Conservation (phyloP, 2,329 filamentous ascomycete genomes). For the Ceratocystis eucalypticola region DNA sequence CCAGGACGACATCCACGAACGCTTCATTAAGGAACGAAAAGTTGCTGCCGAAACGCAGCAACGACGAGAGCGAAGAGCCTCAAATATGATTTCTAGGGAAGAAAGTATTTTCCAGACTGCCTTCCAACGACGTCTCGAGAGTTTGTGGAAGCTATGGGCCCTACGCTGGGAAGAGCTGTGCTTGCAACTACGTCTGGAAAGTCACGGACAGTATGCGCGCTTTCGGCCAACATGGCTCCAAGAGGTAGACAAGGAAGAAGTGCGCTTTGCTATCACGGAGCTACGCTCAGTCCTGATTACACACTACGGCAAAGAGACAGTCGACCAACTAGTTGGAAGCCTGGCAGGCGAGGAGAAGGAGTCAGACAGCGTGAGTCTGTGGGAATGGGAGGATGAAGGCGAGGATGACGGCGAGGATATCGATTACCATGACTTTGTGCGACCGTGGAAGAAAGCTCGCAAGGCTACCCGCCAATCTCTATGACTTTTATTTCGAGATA, state of each 20-base stretch:
- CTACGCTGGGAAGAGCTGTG: conserved; percentile 17
- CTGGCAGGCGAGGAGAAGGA: neutral
- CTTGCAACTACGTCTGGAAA: conserved; percentile 3
- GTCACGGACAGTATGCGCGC: neutral
- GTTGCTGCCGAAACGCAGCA: conserved; percentile 11
- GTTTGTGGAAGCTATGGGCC: conserved; percentile 17
- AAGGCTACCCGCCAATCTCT: neutral
- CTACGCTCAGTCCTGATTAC: conserved; percentile 8
- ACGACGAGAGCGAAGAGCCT: conserved; percentile 12
- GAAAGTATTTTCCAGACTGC: conserved; percentile 15
- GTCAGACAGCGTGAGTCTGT: conserved; percentile 13
- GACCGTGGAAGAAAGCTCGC: conserved; percentile 19
- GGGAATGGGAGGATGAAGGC: conserved; percentile 18
- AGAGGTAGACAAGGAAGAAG: neutral
- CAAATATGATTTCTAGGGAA: conserved; percentile 15
- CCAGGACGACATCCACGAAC: conserved; percentile 15
- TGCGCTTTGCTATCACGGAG: conserved; percentile 6
- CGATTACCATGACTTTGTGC: conserved; percentile 19
- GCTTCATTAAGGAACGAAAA: conserved; percentile 12
- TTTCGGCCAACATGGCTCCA: conserved; percentile 16
- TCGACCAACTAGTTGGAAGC: conserved; percentile 4
- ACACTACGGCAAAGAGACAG: conserved; percentile 17
- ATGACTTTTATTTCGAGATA: neutral
- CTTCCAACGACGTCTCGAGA: conserved; percentile 11
- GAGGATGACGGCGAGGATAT: conserved; percentile 17